Evolutionary conservation across 305 asterid species (phyloP).

Genomic region (Rubia peregrina): DNA sequence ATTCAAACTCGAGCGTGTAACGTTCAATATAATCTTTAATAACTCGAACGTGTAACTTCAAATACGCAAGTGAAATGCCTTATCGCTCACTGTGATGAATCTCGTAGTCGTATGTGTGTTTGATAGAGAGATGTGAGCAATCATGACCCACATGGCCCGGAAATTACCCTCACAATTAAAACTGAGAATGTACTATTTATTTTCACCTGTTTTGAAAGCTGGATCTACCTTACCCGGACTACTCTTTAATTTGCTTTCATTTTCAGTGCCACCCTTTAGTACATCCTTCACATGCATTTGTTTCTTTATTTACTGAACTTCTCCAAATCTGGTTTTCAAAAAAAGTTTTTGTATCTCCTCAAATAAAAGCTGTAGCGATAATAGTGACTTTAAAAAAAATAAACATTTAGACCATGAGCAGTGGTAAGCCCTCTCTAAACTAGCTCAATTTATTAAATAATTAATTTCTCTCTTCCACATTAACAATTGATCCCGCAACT

Average conservation of each 20-base stretch:
- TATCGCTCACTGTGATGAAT: not conserved
- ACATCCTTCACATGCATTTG: constrained; percentile 7
- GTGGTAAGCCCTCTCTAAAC: too few species aligned
- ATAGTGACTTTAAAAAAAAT: not conserved
- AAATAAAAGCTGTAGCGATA: not conserved
- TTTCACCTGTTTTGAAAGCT: not conserved
- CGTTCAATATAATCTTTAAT: too few species aligned
- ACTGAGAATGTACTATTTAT: not conserved
- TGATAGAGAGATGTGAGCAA: not conserved
- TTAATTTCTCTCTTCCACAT: too few species aligned
- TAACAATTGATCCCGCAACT: too few species aligned
- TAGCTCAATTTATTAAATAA: too few species aligned
- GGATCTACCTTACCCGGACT: not conserved
- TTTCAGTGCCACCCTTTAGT: constrained; percentile 4
- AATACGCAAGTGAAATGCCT: not conserved
- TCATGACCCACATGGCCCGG: not conserved
- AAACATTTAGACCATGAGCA: too few species aligned
- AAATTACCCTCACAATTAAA: not conserved
- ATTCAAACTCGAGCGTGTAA: too few species aligned
- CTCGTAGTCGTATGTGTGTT: not conserved
- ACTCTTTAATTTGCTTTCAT: not conserved
- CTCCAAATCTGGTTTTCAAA: not conserved
- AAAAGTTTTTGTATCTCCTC: not conserved
- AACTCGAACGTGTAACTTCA: not conserved
- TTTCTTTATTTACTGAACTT: not conserved